These are phyloP conservation scores for Candida ficus DNA, from an alignment of 805 yeast species.

Conservation along the genomic window DNA sequence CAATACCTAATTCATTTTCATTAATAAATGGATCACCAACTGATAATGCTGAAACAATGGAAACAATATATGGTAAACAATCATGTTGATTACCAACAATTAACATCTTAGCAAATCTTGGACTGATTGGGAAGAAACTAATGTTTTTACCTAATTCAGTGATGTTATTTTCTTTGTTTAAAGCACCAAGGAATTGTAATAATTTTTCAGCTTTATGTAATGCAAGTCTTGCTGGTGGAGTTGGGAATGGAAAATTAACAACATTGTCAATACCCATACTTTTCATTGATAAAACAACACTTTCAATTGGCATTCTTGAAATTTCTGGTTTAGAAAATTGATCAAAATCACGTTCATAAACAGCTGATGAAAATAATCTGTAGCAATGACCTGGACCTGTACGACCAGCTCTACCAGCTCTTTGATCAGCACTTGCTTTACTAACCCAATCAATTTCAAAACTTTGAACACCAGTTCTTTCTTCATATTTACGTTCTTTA, in stretches of 20 bases:
- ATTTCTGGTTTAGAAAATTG: constrained; percentile 89
- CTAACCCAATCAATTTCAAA: constrained; percentile 89
- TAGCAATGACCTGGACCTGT: constrained; percentile 99
- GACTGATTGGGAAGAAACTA: constrained; percentile 90
- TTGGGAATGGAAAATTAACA: constrained; percentile 91
- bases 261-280: constrained; percentile 94
- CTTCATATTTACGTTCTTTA: constrained; percentile 79
- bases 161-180: constrained; percentile 46
- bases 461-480: constrained; percentile 85
- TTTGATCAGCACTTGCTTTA: constrained; percentile 92
- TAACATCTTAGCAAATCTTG: constrained; percentile 87
- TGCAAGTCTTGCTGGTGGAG: constrained; percentile 70
- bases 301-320: constrained; percentile 91
- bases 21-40: constrained; percentile 88
- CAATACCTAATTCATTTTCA: constrained; percentile 69
- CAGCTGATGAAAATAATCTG: constrained; percentile 87
- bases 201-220: constrained; percentile 63
- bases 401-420: constrained; percentile 97
- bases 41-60: constrained; percentile 85
- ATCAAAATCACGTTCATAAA: constrained; percentile 78
- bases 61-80: constrained; percentile 84
- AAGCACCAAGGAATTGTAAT: constrained; percentile 72
- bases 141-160: constrained; percentile 80
- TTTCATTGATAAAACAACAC: constrained; percentile 93
- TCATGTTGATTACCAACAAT: constrained; percentile 81